These are phyloP conservation scores for Pyricularia sp. DNA, from an alignment of 2,329 filamentous ascomycete genomes.

Conservation along the genomic window DNA sequence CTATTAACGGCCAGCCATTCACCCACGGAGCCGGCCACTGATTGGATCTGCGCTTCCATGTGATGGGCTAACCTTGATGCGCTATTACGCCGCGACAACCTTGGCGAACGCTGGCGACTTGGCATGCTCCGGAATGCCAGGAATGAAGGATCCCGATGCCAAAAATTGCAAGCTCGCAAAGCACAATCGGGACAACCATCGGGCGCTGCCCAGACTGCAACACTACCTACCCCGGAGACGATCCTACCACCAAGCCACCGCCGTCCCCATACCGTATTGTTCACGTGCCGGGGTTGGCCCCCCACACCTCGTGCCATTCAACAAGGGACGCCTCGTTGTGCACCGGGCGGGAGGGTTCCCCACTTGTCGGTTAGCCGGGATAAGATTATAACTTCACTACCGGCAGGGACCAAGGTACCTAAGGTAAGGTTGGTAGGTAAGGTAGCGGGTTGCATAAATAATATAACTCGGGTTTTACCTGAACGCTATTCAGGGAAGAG, in stretches of 20 bases:
- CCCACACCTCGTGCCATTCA: too few relatives aligned
- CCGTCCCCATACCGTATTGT: background rate
- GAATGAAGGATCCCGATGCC: background rate
- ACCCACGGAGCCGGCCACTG: background rate
- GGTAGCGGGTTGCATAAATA: too few relatives aligned
- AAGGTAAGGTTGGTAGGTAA: too few relatives aligned
- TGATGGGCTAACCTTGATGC: constrained; percentile 1
- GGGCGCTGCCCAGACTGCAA: background rate
- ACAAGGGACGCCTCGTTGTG: background rate
- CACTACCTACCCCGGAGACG: background rate
- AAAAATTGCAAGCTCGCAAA: background rate
- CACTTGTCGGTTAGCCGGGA: too few relatives aligned
- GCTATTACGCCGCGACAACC: background rate
- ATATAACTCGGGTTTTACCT: too few relatives aligned
- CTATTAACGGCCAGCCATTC: background rate
- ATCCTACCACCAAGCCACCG: background rate
- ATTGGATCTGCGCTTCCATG: background rate
- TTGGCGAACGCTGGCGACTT: background rate
- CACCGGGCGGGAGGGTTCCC: too few relatives aligned
- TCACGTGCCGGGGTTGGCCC: too few relatives aligned
- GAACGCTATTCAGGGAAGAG: too few relatives aligned
- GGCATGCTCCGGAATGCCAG: background rate
- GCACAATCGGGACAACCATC: background rate
- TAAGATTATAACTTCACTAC: too few relatives aligned
- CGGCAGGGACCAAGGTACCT: too few relatives aligned